A percentile compares a stretch with the other conserved stretches of the same genome.
Evolutionary conservation across 352 stramenopile species (phyloP).

Genomic region (Globisporangium nunn): DNA sequence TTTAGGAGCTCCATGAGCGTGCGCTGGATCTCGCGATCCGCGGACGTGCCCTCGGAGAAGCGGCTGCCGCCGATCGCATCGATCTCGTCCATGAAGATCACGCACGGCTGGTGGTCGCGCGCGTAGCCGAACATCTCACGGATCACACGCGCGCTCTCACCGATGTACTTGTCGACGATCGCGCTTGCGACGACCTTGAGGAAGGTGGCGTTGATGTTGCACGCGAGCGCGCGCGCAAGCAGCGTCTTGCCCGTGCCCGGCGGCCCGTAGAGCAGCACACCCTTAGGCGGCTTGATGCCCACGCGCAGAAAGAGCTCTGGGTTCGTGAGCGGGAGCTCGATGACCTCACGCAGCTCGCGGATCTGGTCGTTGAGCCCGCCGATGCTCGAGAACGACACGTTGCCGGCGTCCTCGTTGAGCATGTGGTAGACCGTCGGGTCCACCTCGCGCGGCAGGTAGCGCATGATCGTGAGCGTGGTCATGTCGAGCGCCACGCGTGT

Average conservation of each 20-base stretch:
- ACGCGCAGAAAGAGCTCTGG: slow-evolving; percentile 98
- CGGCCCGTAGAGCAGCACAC: slow-evolving; percentile 97
- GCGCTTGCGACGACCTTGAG: slow-evolving; percentile 98
- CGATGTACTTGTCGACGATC: slow-evolving; percentile 99
- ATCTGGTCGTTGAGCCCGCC: slow-evolving; percentile 99
- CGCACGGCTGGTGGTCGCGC: slow-evolving; percentile 96
- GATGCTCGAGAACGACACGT: slow-evolving; percentile 97
- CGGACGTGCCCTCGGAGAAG: slow-evolving; percentile 96
- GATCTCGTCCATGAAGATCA: slow-evolving; percentile 99
- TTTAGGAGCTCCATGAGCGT: slow-evolving; percentile 99
- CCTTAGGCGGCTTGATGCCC: slow-evolving; percentile 98
- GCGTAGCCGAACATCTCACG: slow-evolving; percentile 99
- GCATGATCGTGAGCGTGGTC: slow-evolving; percentile 99
- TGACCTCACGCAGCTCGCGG: slow-evolving; percentile 92
- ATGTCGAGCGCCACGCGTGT: slow-evolving; percentile 98
- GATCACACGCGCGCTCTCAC: slow-evolving; percentile 98
- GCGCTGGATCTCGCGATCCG: slow-evolving; percentile 97
- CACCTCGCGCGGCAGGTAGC: slow-evolving; percentile 95
- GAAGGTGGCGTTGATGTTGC: slow-evolving; percentile 99
- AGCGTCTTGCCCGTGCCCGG: slow-evolving; percentile 99
- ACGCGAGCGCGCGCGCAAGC: slow-evolving; percentile 95
- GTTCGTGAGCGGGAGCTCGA: slow-evolving; percentile 99
- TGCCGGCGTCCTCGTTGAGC: slow-evolving; percentile 96
- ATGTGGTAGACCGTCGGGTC: slow-evolving; percentile 99
- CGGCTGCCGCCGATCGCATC: slow-evolving; percentile 98